Evolutionary conservation across 257 asterid genomes (phyloP).

Genomic region (Solanum rostratum): DNA sequence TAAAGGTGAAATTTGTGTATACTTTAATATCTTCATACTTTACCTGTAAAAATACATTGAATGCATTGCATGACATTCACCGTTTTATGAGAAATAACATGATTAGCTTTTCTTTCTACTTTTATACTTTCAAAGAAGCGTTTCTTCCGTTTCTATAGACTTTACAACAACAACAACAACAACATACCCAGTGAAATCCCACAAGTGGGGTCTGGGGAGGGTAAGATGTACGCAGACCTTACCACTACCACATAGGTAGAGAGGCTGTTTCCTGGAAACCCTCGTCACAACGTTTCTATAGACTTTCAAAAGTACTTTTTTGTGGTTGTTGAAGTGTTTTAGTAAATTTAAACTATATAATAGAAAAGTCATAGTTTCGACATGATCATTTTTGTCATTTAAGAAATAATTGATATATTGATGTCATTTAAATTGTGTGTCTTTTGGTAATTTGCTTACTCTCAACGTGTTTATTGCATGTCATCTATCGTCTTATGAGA

Average conservation of each 20-base stretch:
- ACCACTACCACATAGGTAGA: no score
- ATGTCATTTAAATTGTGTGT: background rate
- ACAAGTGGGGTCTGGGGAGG: no score
- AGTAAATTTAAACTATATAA: background rate
- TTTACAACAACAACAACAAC: no score
- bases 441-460: background rate
- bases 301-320: background rate
- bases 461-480: background rate
- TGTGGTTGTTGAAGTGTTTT: background rate
- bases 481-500: no score
- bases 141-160: background rate
- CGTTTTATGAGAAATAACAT: background rate
- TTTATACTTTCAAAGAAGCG: background rate
- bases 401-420: background rate
- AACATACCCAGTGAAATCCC: no score
- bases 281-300: no score
- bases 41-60: background rate
- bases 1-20: accelerated
- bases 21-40: background rate
- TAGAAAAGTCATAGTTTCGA: background rate
- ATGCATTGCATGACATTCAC: background rate
- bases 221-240: no score
- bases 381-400: background rate
- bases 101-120: background rate
- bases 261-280: no score